These are phyloP conservation scores for Talaromyces marneffei DNA, from an alignment of 2,329 filamentous ascomycete genomes.

Conservation along the genomic window DNA sequence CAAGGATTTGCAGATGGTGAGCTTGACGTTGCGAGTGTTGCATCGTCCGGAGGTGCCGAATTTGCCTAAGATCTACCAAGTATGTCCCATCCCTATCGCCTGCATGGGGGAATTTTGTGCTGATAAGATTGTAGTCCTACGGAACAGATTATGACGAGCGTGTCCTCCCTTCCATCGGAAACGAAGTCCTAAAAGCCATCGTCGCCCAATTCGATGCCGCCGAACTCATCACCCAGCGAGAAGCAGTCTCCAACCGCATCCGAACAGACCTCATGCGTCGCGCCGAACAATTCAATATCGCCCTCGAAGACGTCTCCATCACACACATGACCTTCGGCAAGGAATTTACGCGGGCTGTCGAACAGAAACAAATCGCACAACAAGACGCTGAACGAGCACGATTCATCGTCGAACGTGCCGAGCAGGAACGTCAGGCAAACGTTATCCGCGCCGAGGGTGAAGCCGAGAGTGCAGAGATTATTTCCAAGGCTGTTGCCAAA, in stretches of 20 bases:
- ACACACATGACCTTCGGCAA: conserved; percentile 99
- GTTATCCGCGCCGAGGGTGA: conserved; percentile 98
- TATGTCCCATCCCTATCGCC: conserved; percentile 40
- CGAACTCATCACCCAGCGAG: conserved; percentile 97
- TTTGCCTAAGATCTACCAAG: conserved; percentile 97
- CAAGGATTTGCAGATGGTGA: conserved; percentile 99
- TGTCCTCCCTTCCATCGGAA: conserved; percentile 96
- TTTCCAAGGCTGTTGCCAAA: conserved; percentile 89
- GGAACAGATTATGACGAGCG: conserved; percentile 98
- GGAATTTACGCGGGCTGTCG: conserved; percentile 96
- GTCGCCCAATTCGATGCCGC: conserved; percentile 98
- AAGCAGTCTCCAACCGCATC: conserved; percentile 93
- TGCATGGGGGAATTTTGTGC: not conserved
- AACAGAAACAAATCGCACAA: conserved; percentile 99
- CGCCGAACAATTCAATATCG: conserved; percentile 96
- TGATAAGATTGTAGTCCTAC: conserved; percentile 63
- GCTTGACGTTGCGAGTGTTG: conserved; percentile 89
- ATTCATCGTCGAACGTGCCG: conserved; percentile 97
- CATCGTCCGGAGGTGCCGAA: conserved; percentile 89
- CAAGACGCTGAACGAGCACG: conserved; percentile 95
- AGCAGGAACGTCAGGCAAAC: conserved; percentile 97
- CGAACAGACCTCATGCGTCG: conserved; percentile 85
- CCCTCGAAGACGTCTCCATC: conserved; percentile 96
- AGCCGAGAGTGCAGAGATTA: conserved; percentile 92
- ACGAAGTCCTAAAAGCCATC: conserved; percentile 98